phyloP scores from a whole-genome alignment of 2,329 filamentous ascomycete species.

The Penicillium fuscoglaucum region DNA sequence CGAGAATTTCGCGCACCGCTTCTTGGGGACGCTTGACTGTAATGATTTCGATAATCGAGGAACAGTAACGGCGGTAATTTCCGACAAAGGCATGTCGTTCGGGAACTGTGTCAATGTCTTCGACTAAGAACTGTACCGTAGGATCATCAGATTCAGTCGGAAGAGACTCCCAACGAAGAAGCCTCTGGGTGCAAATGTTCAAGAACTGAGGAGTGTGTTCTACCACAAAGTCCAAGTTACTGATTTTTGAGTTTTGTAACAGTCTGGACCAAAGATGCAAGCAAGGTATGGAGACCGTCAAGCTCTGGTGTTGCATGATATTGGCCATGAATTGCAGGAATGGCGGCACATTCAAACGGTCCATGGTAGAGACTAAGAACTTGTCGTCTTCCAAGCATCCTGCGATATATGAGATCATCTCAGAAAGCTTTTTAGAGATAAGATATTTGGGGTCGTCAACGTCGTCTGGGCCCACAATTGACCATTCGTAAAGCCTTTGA shows the following conservation, averaged over 20 bases:
- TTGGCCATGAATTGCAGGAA: conserved; percentile 78
- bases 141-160: conserved; percentile 79
- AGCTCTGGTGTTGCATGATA: conserved; percentile 79
- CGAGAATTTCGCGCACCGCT: conserved; percentile 83
- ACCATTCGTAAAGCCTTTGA: conserved; percentile 75
- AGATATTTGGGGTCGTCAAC: conserved; percentile 91
- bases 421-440: conserved; percentile 88
- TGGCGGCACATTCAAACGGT: conserved; percentile 65
- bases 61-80: conserved; percentile 90
- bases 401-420: conserved; percentile 85
- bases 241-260: conserved; percentile 69
- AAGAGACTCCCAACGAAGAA: conserved; percentile 84
- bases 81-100: conserved; percentile 93
- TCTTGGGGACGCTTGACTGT: conserved; percentile 79
- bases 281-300: conserved; percentile 90
- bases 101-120: conserved; percentile 92
- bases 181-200: conserved; percentile 76
- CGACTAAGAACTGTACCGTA: conserved; percentile 77
- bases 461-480: conserved; percentile 73
- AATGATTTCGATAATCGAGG: conserved; percentile 81
- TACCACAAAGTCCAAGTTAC: conserved; percentile 57
- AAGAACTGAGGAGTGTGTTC: conserved; percentile 71
- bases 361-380: conserved; percentile 58
- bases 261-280: conserved; percentile 87
- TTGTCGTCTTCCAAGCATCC: conserved; percentile 81